A percentile compares a stretch with the other conserved stretches of the same genome.
These are phyloP conservation scores for Podila clonocystis DNA, from an alignment of 192 early-diverging fungal species.

Conservation along the genomic window DNA sequence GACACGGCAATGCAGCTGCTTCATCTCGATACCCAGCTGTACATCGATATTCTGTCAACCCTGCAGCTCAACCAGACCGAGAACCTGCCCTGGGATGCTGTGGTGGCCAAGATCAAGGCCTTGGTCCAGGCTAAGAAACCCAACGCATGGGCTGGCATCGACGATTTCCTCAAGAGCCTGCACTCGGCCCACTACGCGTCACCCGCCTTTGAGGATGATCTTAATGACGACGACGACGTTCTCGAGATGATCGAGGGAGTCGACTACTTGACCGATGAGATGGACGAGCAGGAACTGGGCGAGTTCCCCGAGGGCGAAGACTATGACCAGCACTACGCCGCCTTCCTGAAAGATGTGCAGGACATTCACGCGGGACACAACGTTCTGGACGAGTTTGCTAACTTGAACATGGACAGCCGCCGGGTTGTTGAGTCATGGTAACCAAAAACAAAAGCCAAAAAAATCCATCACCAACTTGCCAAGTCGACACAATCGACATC, in stretches of 20 bases:
- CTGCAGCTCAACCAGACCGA: constrained; percentile 53
- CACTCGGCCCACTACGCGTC: constrained; percentile 23
- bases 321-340: not conserved
- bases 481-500: too few species aligned
- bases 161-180: constrained; percentile 46
- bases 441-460: not conserved
- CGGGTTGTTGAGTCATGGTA: not conserved
- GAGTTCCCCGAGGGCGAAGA: constrained; percentile 26
- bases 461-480: not conserved
- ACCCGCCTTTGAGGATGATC: constrained; percentile 5
- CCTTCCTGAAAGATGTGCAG: not conserved
- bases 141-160: constrained; percentile 32
- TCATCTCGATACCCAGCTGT: constrained; percentile 49
- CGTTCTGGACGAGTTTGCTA: not conserved
- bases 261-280: constrained; percentile 34
- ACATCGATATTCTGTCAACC: constrained; percentile 52
- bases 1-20: constrained; percentile 38
- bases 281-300: constrained; percentile 28
- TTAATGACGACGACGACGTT: constrained; percentile 25
- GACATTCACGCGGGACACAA: not conserved
- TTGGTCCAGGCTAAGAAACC: constrained; percentile 41
- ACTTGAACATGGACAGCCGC: not conserved
- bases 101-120: constrained; percentile 39
- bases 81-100: constrained; percentile 54
- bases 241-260: constrained; percentile 45